phyloP scores from a whole-genome alignment of 371 early-diverging fungal species.

The Quaeritorhiza haematococci region DNA sequence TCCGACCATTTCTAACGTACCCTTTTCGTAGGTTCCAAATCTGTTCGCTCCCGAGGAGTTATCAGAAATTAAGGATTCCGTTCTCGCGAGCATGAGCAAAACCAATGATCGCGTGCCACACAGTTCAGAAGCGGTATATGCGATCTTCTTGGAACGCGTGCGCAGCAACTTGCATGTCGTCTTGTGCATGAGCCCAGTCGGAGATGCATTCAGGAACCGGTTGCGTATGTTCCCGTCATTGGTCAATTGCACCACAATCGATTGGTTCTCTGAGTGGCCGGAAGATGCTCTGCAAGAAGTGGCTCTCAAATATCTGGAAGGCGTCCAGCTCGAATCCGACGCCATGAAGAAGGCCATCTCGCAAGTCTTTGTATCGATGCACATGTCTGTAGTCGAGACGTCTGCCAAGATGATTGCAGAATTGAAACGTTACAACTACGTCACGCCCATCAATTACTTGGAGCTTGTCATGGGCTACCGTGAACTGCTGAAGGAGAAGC shows the following conservation, averaged over 20 bases:
- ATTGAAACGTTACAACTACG: slow-evolving; percentile 44
- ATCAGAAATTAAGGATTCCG: slow-evolving; percentile 35
- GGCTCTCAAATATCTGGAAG: slow-evolving; percentile 39
- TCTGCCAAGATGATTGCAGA: slow-evolving; percentile 40
- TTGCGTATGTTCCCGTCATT: slow-evolving; percentile 51
- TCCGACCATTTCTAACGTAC: too few relatives aligned
- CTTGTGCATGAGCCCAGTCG: slow-evolving; percentile 52
- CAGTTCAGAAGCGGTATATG: slow-evolving; percentile 31
- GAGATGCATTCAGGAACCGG: slow-evolving; percentile 48
- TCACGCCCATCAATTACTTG: slow-evolving; percentile 52
- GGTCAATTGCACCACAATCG: slow-evolving; percentile 51
- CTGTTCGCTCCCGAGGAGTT: slow-evolving; percentile 46
- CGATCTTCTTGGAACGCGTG: slow-evolving; percentile 46
- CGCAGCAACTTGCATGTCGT: slow-evolving; percentile 46
- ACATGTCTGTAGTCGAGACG: slow-evolving; percentile 45
- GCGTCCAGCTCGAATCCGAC: slow-evolving; percentile 38
- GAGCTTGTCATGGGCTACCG: slow-evolving; percentile 47
- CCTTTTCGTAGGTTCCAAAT: slow-evolving; percentile 48
- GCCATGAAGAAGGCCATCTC: slow-evolving; percentile 30
- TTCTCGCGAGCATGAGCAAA: slow-evolving; percentile 22
- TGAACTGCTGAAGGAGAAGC: slow-evolving; percentile 38
- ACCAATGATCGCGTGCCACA: slow-evolving; percentile 26
- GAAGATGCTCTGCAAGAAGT: slow-evolving; percentile 54
- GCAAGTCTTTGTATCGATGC: slow-evolving; percentile 41
- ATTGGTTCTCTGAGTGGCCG: slow-evolving; percentile 58